Conservation (phyloP, 257 asterid species). For the Rauvolfia tetraphylla region DNA sequence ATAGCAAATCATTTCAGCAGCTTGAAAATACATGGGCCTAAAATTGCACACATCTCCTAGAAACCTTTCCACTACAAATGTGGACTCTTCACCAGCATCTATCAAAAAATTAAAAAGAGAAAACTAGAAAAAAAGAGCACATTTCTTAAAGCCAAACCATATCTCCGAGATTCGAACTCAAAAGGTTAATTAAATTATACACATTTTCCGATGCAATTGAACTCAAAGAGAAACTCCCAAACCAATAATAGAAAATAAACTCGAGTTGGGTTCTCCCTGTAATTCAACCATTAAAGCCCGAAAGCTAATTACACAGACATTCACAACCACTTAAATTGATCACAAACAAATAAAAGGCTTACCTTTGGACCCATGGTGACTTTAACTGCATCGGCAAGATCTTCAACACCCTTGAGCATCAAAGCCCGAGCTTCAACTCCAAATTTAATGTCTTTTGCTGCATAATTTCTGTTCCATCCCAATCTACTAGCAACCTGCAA, state of each 20-base stretch:
- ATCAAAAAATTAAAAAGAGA: neutral
- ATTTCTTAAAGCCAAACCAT: neutral
- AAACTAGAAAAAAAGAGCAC: neutral
- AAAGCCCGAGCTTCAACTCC: conserved; percentile 60
- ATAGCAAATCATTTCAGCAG: neutral
- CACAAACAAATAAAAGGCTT: neutral
- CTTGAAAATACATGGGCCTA: neutral
- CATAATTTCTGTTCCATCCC: conserved; percentile 52
- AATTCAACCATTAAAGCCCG: neutral
- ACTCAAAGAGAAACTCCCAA: neutral
- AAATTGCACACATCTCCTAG: neutral
- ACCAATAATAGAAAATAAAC: neutral
- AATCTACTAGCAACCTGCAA: conserved; percentile 41
- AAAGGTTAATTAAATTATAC: neutral
- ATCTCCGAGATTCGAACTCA: neutral
- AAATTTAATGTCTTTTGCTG: conserved; percentile 53
- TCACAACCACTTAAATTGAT: neutral
- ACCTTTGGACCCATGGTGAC: conserved; percentile 75
- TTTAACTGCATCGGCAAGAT: conserved; percentile 58
- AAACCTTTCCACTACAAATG: neutral
- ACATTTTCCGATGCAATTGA: neutral
- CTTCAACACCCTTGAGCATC: conserved; percentile 65
- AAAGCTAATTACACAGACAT: neutral
- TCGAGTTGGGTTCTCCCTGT: neutral
- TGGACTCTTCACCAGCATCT: neutral